These are phyloP conservation scores for Aspergillus sp. DNA, from an alignment of 2,329 filamentous ascomycete genomes.

Conservation along the genomic window DNA sequence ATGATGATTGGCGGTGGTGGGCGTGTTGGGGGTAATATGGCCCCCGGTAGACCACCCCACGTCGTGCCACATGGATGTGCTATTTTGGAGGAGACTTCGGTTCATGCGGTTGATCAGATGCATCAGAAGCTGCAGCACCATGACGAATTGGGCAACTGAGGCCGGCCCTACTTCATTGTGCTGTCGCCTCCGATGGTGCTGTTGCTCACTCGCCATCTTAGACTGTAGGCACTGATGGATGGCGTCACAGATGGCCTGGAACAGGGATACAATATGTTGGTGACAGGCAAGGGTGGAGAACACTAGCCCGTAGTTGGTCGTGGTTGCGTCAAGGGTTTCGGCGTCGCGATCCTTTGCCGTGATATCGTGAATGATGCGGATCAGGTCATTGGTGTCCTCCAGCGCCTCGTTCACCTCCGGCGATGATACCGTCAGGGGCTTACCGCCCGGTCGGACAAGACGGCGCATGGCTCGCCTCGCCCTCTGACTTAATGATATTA, in stretches of 20 bases:
- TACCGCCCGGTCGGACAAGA: background rate
- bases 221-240: background rate
- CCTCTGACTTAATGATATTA: background rate
- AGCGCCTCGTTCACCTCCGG: background rate
- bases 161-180: background rate
- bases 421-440: background rate
- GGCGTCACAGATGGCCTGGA: background rate
- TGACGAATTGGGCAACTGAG: background rate
- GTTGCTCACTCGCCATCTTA: background rate
- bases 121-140: background rate
- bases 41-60: background rate
- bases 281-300: background rate
- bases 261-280: background rate
- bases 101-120: background rate
- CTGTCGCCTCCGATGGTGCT: background rate
- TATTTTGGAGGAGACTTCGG: background rate
- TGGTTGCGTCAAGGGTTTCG: background rate
- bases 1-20: background rate
- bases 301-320: background rate
- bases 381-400: background rate
- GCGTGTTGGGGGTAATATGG: background rate
- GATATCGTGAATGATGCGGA: background rate
- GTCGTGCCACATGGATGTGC: background rate
- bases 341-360: background rate
- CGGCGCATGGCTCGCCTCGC: background rate